Percentiles rank a stretch among this genome's conserved stretches.
These are phyloP conservation scores for Aspergillus bombycis DNA, from an alignment of 2,329 filamentous ascomycete genomes.

Conservation along the genomic window DNA sequence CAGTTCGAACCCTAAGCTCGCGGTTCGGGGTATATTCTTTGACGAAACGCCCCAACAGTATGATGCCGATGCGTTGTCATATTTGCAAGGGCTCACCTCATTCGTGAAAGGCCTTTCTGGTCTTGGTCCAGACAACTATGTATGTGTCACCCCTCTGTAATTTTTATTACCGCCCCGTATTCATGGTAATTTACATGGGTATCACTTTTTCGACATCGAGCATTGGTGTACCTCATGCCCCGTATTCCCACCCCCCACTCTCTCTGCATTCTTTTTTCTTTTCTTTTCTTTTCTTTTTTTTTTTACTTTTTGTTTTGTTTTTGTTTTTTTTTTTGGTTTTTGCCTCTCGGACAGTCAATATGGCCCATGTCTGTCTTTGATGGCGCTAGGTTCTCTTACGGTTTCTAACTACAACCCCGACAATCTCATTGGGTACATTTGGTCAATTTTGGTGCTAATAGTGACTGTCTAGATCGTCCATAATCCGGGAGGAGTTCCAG, in stretches of 20 bases:
- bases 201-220: slow-evolving; percentile 5
- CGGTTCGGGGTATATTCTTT: slow-evolving; percentile 53
- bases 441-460: slow-evolving; percentile 21
- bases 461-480: slow-evolving; percentile 42
- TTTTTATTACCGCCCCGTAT: not conserved
- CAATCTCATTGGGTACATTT: slow-evolving; percentile 8
- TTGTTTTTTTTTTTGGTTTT: not conserved
- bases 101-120: slow-evolving; percentile 35
- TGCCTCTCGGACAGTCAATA: not conserved
- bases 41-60: slow-evolving; percentile 51
- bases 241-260: not conserved
- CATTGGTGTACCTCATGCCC: not conserved
- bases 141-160: slow-evolving; percentile 29
- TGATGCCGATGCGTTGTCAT: slow-evolving; percentile 32
- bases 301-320: too few species aligned
- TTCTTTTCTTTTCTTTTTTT: too few species aligned
- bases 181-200: slow-evolving; percentile 14
- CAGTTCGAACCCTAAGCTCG: slow-evolving; percentile 40
- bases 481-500: slow-evolving; percentile 51
- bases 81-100: slow-evolving; percentile 37
- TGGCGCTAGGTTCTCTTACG: not conserved
- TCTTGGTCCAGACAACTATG: slow-evolving; percentile 42
- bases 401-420: not conserved
- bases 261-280: not conserved
- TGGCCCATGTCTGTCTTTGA: not conserved